These are phyloP conservation scores for Aspergillus affinis DNA, from an alignment of 495 filamentous ascomycete genomes.

Conservation along the genomic window DNA sequence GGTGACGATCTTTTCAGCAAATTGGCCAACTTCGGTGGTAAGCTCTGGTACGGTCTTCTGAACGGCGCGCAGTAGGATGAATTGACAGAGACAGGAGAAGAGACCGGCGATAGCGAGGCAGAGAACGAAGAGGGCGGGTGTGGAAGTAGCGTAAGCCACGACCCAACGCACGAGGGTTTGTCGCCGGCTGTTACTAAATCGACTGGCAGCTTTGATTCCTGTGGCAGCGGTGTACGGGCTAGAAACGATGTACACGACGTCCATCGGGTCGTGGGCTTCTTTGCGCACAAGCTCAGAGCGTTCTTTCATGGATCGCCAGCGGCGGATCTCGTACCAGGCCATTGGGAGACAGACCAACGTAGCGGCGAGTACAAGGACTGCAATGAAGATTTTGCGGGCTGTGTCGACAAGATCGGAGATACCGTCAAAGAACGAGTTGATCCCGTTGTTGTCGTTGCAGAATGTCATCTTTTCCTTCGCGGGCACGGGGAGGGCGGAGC, in stretches of 20 bases:
- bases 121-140: constrained; percentile 83
- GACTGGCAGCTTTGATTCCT: constrained; percentile 71
- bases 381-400: constrained; percentile 73
- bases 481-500: constrained; percentile 73
- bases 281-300: constrained; percentile 65
- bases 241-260: constrained; percentile 85
- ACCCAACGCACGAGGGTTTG: constrained; percentile 79
- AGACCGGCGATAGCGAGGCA: constrained; percentile 83
- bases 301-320: constrained; percentile 70
- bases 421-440: constrained; percentile 82
- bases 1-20: constrained; percentile 75
- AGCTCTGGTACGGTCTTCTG: constrained; percentile 75
- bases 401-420: constrained; percentile 58
- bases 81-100: constrained; percentile 82
- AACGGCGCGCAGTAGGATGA: constrained; percentile 69
- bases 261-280: constrained; percentile 73
- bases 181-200: constrained; percentile 64
- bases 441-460: constrained; percentile 79
- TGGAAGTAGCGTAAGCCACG: constrained; percentile 80
- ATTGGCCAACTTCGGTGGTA: constrained; percentile 72
- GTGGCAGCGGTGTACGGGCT: constrained; percentile 67
- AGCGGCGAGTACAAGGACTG: constrained; percentile 66
- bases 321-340: constrained; percentile 75
- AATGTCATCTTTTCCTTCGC: constrained; percentile 79
- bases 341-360: constrained; percentile 72